Evolutionary conservation across 1,139 yeast species (phyloP), one percentile per base, ranked within the genome.

Genomic region (Kazachstania sp.): DNA sequence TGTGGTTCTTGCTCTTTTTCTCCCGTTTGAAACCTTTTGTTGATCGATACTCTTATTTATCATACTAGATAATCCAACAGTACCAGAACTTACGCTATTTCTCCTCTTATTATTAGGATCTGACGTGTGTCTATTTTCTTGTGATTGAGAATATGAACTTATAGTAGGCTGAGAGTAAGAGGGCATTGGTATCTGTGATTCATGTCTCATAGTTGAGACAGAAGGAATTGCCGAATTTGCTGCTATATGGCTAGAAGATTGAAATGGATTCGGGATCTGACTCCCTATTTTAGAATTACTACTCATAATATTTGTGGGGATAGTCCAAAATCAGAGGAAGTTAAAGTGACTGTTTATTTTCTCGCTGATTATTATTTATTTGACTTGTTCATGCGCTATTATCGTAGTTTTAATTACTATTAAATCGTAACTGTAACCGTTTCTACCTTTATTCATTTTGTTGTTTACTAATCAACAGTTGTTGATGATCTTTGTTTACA

Each of bases 31-130:
- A 30, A 29, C 26, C 20, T 4, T 18, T 31, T 39, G 26, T 35
- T 39, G 57, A 23, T n/a, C 28, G 5, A 56, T 51, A 43, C 63
- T 58, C 39, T 52, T 52, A 43, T 60, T 53, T 15, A 59, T 56
- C 59, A 59, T 54, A 45, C 53, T 57, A 2, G 60, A 54, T 13
- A 58, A 47, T 4, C 57, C 58, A 16, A 44, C 40, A n/a, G 51
- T 38, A 3, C 23, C 34, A 5, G 49, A 36, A 20, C 41, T 54
- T 9, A 52, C 43, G 39, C 58, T 57, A 39, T 54, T 56, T 41
- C 62, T 53, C 44, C 63, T 49, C 38, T 30, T 36, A 9, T 32
- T 37, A 13, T 51, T 36, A 19, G 31, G 15, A n/a, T 29, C n/a
- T 16, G 29, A 11, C 7, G n/a, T 50, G 5, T 46, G 49, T 19